Percentiles rank a stretch among this genome's conserved stretches.
These are phyloP conservation scores for Liriodendron chinense DNA, from an alignment of 164 flowering plant genomes.

Conservation along the genomic window DNA sequence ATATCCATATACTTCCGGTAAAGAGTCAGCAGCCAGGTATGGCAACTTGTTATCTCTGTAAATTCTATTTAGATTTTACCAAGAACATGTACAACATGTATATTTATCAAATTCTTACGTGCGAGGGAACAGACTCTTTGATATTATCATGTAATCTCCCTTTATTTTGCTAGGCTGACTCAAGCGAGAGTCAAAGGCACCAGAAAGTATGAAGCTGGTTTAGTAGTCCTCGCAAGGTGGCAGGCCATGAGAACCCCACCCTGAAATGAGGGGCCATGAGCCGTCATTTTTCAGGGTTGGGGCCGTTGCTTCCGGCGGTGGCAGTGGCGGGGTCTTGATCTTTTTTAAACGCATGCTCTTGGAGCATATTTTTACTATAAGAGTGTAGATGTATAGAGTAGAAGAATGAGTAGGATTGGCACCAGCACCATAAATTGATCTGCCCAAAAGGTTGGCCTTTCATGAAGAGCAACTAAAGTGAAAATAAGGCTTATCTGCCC, in stretches of 20 bases:
- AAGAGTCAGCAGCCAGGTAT: not conserved
- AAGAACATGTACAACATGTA: not conserved
- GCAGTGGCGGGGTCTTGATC: no score
- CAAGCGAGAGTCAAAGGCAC: not conserved
- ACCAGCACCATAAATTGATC: no score
- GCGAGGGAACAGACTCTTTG: not conserved
- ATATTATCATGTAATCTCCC: not conserved
- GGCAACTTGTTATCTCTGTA: not conserved
- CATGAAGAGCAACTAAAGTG: no score
- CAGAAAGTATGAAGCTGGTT: not conserved
- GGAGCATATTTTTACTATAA: no score
- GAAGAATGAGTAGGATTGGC: no score
- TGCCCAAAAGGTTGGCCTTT: no score
- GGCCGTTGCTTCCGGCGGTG: no score
- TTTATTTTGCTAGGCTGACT: not conserved
- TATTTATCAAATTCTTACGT: not conserved
- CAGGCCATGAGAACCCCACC: not conserved
- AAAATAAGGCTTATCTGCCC: no score
- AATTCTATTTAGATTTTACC: not conserved
- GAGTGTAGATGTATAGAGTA: no score
- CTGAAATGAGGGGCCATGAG: no score
- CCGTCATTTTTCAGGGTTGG: no score
- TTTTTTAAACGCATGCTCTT: no score
- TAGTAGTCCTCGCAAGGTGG: not conserved
- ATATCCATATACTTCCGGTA: slow-evolving; percentile 68